These are phyloP conservation scores for Laguncularia racemosa DNA, from an alignment of 345 rosid genomes.

Conservation along the genomic window DNA sequence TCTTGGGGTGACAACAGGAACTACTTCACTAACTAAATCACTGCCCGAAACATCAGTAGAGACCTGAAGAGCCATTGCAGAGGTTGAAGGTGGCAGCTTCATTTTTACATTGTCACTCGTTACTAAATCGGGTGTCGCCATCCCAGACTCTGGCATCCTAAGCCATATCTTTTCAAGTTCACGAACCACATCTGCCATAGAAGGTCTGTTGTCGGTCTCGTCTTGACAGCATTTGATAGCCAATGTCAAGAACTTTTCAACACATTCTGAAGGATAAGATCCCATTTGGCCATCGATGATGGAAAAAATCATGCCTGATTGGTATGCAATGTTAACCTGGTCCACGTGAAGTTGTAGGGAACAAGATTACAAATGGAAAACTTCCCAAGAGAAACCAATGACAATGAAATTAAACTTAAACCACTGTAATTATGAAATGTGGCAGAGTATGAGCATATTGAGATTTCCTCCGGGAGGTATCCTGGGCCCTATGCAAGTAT, in stretches of 20 bases:
- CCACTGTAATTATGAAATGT: not conserved
- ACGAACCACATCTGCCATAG: constrained; percentile 85
- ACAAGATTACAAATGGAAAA: not conserved
- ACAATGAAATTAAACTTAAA: not conserved
- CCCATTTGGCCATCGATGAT: constrained; percentile 78
- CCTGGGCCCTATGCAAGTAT: too few species aligned
- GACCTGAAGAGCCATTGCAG: constrained; percentile 44
- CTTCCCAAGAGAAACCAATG: not conserved
- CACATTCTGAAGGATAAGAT: constrained; percentile 79
- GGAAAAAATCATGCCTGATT: constrained; percentile 71
- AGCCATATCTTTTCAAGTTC: constrained; percentile 71
- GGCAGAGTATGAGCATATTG: too few species aligned
- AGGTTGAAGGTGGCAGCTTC: constrained; percentile 30
- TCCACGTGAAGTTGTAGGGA: not conserved
- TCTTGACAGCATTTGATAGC: constrained; percentile 74
- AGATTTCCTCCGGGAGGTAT: too few species aligned
- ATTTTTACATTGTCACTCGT: constrained; percentile 4
- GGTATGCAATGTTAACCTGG: constrained; percentile 65
- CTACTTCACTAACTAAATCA: constrained; percentile 70
- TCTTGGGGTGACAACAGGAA: constrained; percentile 69
- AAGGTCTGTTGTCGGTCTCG: constrained; percentile 71
- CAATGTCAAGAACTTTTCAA: constrained; percentile 64
- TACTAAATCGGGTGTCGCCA: constrained; percentile 9
- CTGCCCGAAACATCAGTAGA: constrained; percentile 86
- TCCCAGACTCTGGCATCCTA: constrained; percentile 49